A percentile compares a stretch with the other conserved stretches of the same genome.
Conservation (phyloP, 371 early-diverging fungal genomes). For the Mucor indicus region DNA sequence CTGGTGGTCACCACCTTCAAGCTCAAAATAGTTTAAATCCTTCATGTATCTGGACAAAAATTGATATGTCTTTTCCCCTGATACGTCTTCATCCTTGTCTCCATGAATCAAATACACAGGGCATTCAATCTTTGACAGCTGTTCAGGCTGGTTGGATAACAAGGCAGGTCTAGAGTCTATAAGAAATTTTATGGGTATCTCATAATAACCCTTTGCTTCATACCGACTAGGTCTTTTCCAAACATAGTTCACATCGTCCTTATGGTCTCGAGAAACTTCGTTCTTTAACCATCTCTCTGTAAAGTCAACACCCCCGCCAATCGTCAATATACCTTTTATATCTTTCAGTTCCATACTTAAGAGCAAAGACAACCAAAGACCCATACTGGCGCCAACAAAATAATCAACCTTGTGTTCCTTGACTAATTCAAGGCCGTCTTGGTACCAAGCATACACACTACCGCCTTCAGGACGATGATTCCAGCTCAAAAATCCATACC, state of each 20-base stretch:
- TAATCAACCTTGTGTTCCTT: background rate
- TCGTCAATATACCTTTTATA: slow-evolving; percentile 26
- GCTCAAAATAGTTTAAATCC: slow-evolving; percentile 15
- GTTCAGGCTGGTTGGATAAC: background rate
- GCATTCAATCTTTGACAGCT: slow-evolving; percentile 4
- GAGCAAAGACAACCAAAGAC: slow-evolving; percentile 34
- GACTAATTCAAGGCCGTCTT: slow-evolving; percentile 17
- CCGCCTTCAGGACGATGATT: slow-evolving; percentile 21
- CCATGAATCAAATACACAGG: slow-evolving; percentile 35
- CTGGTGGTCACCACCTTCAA: slow-evolving; percentile 41
- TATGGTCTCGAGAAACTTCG: slow-evolving; percentile 22
- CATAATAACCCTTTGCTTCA: slow-evolving; percentile 30
- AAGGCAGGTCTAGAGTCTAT: slow-evolving; percentile 25
- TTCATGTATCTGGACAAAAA: background rate
- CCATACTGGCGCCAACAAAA: slow-evolving; percentile 40
- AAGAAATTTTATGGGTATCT: slow-evolving; percentile 28
- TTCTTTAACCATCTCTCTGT: slow-evolving; percentile 35
- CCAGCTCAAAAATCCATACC: slow-evolving; percentile 32
- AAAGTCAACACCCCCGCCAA: slow-evolving; percentile 38
- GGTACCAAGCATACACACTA: slow-evolving; percentile 26
- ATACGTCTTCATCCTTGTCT: slow-evolving; percentile 21
- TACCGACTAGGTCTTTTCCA: slow-evolving; percentile 39
- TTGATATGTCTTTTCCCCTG: slow-evolving; percentile 6
- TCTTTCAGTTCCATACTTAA: slow-evolving; percentile 6
- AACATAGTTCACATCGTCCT: slow-evolving; percentile 5